Evolutionary conservation across 75 land plant genomes (phyloP), one percentile per base, ranked within the genome.

Genomic region (Pseudotsuga menziesii): DNA sequence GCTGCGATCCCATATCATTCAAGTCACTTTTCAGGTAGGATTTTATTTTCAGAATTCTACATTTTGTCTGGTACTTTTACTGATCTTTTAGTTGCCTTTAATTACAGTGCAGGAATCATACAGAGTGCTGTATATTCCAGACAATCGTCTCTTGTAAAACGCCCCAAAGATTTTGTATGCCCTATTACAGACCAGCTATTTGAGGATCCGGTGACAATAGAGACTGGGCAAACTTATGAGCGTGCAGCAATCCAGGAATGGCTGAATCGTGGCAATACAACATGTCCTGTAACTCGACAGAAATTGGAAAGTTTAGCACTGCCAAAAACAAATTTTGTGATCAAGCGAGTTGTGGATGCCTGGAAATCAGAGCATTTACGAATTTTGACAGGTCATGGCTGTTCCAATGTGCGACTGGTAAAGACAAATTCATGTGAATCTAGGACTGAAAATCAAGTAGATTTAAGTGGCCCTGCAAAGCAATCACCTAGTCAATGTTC

Each of bases 121-220:
- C 48, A 69, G 52, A 69, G n/a, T 41, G n/a, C 44, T 69, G 72
- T 39, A 67, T 67, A 67, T 67, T 67, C 39, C 22, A 69, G 35
- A 69, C 72, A 41, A 39, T n/a, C 72, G 8, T 41, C 48, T 69
- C 20, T 20, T 69, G 41, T 69, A 16, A 83, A 62, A 64, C 57
- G 83, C 55, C 85, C 88, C 0, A 78, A 85, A 29, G 88, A 80
- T 66, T 83, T 86, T 71, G 83, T 78, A 41, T 89, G 89, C 48
- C 87, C 89, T 71, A 23, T 89, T 17, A 89, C 85, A 3, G 80
- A 84, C 29, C 77, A 72, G 75, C 15, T 85, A 25, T 86, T 83
- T 75, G 78, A 82, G 61, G 86, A 90, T 19, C 92, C 92, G n/a
- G 88, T 88, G 26, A 88, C 92, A 52, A 72, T 90, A 16, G 92